phyloP scores from a whole-genome alignment of 257 asterid genomes.

The Fraxinus anomala region DNA sequence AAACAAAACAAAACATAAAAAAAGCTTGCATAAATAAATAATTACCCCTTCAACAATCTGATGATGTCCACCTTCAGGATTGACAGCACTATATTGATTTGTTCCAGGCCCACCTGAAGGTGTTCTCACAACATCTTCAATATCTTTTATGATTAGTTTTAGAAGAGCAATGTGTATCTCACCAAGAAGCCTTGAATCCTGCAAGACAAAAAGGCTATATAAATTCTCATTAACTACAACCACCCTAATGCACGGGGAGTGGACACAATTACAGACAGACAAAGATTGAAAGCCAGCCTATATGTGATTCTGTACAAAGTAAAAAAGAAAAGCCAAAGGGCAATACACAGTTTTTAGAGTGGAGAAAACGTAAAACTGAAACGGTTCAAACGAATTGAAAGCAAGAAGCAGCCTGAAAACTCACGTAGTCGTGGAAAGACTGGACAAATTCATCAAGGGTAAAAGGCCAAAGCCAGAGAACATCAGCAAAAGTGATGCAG shows the following conservation, averaged over 20 bases:
- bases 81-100: constrained; percentile 87
- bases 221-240: constrained; percentile 19
- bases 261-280: not conserved
- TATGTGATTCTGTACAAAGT: constrained; percentile 5
- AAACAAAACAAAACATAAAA: constrained; percentile 19
- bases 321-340: not conserved
- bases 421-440: constrained; percentile 91
- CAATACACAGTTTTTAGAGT: not conserved
- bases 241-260: not conserved
- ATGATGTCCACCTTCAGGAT: constrained; percentile 99
- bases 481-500: constrained; percentile 89
- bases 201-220: constrained; percentile 28
- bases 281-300: not conserved
- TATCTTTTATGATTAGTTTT: constrained; percentile 82
- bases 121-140: constrained; percentile 90
- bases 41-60: constrained; percentile 95
- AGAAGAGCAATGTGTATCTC: constrained; percentile 81
- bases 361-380: not conserved
- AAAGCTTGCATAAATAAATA: constrained; percentile 12
- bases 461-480: constrained; percentile 96
- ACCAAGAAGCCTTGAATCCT: constrained; percentile 93
- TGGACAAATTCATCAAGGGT: constrained; percentile 92
- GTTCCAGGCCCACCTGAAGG: constrained; percentile 99
- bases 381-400: constrained; percentile 8
- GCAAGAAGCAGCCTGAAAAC: constrained; percentile 36